Percentiles rank a stretch among this genome's conserved stretches.
Conservation (phyloP, 345 rosid genomes). For the Citrus cavaleriei region DNA sequence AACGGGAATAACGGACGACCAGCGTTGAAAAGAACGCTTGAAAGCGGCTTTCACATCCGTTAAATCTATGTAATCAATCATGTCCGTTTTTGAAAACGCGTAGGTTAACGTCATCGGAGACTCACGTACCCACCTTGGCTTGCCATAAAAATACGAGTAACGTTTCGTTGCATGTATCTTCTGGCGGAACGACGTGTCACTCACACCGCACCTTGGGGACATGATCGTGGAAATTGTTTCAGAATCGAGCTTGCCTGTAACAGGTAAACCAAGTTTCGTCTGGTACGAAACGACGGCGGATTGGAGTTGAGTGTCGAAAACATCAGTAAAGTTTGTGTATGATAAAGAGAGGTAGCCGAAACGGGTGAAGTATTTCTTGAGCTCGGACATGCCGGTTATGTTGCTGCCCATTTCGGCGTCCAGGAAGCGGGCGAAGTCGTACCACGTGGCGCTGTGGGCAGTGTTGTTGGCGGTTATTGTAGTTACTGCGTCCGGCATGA, state of each 20-base stretch:
- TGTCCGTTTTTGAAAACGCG: slow-evolving; percentile 49
- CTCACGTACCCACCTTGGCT: slow-evolving; percentile 59
- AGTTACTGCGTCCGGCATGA: slow-evolving; percentile 33
- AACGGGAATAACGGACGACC: slow-evolving; percentile 79
- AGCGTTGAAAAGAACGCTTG: slow-evolving; percentile 54
- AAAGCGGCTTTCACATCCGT: slow-evolving; percentile 45
- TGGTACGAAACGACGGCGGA: slow-evolving; percentile 61
- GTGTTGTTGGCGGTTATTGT: slow-evolving; percentile 19
- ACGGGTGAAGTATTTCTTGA: slow-evolving; percentile 70
- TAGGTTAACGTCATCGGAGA: slow-evolving; percentile 57
- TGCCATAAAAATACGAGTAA: slow-evolving; percentile 64
- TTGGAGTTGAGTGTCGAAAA: slow-evolving; percentile 54
- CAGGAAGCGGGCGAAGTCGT: slow-evolving; percentile 54
- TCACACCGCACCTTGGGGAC: slow-evolving; percentile 81
- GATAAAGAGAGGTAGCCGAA: slow-evolving; percentile 65
- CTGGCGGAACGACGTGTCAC: slow-evolving; percentile 26
- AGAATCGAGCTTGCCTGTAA: slow-evolving; percentile 63
- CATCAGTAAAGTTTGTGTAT: slow-evolving; percentile 44
- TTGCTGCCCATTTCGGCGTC: slow-evolving; percentile 67
- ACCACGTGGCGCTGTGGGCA: slow-evolving; percentile 60
- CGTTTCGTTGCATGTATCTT: slow-evolving; percentile 37
- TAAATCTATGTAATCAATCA: slow-evolving; percentile 48
- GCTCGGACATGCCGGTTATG: slow-evolving; percentile 75
- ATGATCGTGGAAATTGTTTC: slow-evolving; percentile 53
- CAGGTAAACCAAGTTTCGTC: slow-evolving; percentile 54